Evolutionary conservation across 2,329 filamentous ascomycete species (phyloP).

Genomic region (Diplodia scrobiculata): DNA sequence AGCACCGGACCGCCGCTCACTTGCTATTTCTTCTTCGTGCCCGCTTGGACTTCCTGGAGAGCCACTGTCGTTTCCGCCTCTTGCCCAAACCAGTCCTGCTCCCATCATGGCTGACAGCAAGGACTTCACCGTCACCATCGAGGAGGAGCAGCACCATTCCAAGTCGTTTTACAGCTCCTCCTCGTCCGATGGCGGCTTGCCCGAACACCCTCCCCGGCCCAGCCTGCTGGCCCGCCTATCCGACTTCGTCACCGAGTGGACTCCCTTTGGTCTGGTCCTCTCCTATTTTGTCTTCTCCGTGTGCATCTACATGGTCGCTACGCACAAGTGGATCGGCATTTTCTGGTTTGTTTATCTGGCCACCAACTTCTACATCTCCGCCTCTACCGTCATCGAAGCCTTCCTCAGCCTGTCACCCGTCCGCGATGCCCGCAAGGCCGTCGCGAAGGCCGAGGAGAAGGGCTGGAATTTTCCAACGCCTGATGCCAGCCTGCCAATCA

Average conservation of each 20-base stretch:
- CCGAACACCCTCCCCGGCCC: conserved; percentile 27
- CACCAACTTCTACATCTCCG: conserved; percentile 51
- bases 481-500: conserved; percentile 46
- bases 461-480: conserved; percentile 49
- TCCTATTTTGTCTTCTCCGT: conserved; percentile 49
- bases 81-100: not conserved
- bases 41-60: conserved; percentile 9
- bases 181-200: conserved; percentile 16
- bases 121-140: conserved; percentile 38
- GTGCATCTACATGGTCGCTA: conserved; percentile 48
- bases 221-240: conserved; percentile 32
- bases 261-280: conserved; percentile 46
- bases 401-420: conserved; percentile 46
- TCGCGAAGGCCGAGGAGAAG: conserved; percentile 45
- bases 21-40: conserved; percentile 28
- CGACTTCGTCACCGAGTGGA: conserved; percentile 46
- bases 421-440: conserved; percentile 43
- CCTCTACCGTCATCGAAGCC: conserved; percentile 48
- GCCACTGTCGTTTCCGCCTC: conserved; percentile 28
- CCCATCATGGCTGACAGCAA: conserved; percentile 36
- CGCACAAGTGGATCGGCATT: conserved; percentile 42
- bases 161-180: conserved; percentile 27
- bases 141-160: conserved; percentile 31
- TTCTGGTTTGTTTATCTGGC: conserved; percentile 52
- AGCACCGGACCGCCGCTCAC: conserved; percentile 5